phyloP scores from a whole-genome alignment of 257 asterid species.

The Ilex asprella region DNA sequence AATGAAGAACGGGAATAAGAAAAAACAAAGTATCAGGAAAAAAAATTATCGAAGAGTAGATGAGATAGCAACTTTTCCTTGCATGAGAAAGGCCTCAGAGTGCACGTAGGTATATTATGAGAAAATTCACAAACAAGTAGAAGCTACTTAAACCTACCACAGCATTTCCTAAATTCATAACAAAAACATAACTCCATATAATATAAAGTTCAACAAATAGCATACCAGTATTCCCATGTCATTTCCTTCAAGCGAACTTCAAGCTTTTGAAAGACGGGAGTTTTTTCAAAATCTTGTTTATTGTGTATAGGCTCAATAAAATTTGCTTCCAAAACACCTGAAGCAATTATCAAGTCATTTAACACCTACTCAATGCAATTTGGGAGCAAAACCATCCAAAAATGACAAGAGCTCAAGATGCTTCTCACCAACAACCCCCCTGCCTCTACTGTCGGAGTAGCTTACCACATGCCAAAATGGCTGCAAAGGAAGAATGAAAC shows the following conservation, averaged over 20 bases:
- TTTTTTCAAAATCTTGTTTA: constrained; percentile 93
- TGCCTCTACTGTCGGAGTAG: constrained; percentile 53
- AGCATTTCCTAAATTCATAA: not conserved
- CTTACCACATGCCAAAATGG: constrained; percentile 91
- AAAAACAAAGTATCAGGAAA: not conserved
- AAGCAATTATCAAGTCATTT: constrained; percentile 14
- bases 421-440: constrained; percentile 92
- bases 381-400: constrained; percentile 1
- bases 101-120: not conserved
- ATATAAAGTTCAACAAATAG: constrained; percentile 8
- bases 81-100: not conserved
- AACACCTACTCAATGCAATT: constrained; percentile 7
- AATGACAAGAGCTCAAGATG: constrained; percentile 9
- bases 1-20: too few relatives aligned
- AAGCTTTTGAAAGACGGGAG: constrained; percentile 89
- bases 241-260: constrained; percentile 76
- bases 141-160: not conserved
- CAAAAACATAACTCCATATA: not conserved
- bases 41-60: too few relatives aligned
- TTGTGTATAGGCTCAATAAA: constrained; percentile 82
- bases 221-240: constrained; percentile 89
- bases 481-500: constrained; percentile 39
- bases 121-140: not conserved
- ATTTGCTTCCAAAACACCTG: constrained; percentile 93
- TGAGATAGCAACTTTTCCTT: not conserved